Percentiles rank a stretch among this genome's conserved stretches.
These are phyloP conservation scores for Ceratocystis destructans DNA, from an alignment of 2,329 filamentous ascomycete species.

Conservation along the genomic window DNA sequence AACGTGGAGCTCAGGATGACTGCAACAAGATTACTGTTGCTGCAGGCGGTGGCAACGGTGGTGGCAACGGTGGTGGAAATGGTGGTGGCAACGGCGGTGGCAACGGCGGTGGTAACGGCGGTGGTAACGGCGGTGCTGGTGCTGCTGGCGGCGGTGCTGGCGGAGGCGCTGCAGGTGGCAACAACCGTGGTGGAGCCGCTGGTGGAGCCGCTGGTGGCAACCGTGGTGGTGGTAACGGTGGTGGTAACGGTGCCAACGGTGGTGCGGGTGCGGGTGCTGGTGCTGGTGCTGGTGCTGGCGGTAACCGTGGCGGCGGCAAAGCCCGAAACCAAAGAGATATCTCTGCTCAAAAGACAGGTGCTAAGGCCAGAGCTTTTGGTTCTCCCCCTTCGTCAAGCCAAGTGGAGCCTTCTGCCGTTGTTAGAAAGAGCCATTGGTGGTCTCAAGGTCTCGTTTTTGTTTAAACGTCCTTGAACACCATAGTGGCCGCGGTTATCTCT, in stretches of 20 bases:
- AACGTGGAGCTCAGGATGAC: slow-evolving; percentile 53
- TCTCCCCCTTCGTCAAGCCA: background rate
- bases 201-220: slow-evolving; percentile 15
- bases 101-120: slow-evolving; percentile 20
- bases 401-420: background rate
- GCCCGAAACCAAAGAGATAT: too few relatives aligned
- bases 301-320: too few relatives aligned
- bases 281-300: too few relatives aligned
- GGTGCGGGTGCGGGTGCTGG: background rate
- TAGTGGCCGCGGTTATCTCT: background rate
- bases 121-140: slow-evolving; percentile 20
- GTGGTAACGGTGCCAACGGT: background rate
- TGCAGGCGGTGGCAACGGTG: slow-evolving; percentile 22
- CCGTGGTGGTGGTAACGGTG: background rate
- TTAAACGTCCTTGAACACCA: background rate
- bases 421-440: background rate
- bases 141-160: slow-evolving; percentile 15
- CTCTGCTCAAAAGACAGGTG: background rate
- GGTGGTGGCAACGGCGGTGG: slow-evolving; percentile 18
- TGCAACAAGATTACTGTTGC: slow-evolving; percentile 47
- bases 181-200: background rate
- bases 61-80: slow-evolving; percentile 19
- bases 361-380: background rate
- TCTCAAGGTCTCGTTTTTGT: background rate
- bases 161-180: slow-evolving; percentile 9